A percentile compares a stretch with the other conserved stretches of the same genome.
Conservation (phyloP, 495 filamentous ascomycete genomes). For the Penicillium simplicissimum region DNA sequence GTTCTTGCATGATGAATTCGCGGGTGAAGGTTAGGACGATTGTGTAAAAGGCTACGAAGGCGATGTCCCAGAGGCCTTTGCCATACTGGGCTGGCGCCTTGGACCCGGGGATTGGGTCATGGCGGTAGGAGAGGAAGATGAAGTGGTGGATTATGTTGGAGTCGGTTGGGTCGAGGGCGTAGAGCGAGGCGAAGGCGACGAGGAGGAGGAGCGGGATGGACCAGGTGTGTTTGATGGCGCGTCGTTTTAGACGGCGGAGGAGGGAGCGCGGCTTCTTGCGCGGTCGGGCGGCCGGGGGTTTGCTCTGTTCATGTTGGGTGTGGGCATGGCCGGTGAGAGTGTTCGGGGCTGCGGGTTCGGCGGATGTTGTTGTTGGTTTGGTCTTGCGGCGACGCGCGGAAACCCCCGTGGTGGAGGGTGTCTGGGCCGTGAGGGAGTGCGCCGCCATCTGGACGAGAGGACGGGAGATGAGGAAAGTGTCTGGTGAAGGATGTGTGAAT, state of each 20-base stretch:
- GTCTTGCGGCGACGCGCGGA: slow-evolving; percentile 2
- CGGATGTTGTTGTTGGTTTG: neutral
- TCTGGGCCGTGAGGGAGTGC: neutral
- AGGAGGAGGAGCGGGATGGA: slow-evolving; percentile 69
- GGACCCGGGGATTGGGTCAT: slow-evolving; percentile 47
- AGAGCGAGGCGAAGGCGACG: slow-evolving; percentile 56
- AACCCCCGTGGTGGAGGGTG: neutral
- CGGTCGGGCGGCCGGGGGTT: neutral
- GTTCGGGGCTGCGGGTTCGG: neutral
- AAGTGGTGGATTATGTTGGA: slow-evolving; percentile 73
- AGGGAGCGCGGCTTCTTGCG: slow-evolving; percentile 46
- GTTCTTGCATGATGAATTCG: slow-evolving; percentile 88
- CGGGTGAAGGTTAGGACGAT: slow-evolving; percentile 82
- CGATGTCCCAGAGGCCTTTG: slow-evolving; percentile 77
- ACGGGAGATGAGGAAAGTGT: neutral
- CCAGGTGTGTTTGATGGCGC: slow-evolving; percentile 66
- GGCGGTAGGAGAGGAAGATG: slow-evolving; percentile 80
- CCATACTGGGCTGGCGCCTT: slow-evolving; percentile 64
- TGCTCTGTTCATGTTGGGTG: neutral
- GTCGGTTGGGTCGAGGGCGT: slow-evolving; percentile 69
- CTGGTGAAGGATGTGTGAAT: no score
- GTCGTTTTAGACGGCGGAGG: slow-evolving; percentile 55
- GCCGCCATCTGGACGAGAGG: slow-evolving; percentile 1
- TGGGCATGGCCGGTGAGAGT: neutral
- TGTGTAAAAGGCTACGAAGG: slow-evolving; percentile 81